phyloP scores from a whole-genome alignment of 2,329 filamentous ascomycete species.

The Ophiocordyceps polyrhachis-furcata region DNA sequence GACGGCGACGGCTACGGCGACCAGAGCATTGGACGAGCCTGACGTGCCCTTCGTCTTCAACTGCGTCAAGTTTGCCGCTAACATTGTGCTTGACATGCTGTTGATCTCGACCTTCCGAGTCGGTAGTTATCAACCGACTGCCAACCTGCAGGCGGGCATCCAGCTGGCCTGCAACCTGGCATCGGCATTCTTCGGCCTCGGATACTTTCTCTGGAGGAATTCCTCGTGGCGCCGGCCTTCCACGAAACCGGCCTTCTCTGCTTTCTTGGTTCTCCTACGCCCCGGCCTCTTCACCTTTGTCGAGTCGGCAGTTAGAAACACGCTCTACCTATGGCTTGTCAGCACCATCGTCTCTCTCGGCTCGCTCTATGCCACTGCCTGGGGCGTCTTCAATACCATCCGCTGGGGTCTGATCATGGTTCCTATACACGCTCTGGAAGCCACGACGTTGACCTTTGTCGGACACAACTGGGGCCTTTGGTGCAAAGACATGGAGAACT shows the following conservation, averaged over 20 bases:
- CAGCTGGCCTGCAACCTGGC: constrained; percentile 40
- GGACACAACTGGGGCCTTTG: constrained; percentile 45
- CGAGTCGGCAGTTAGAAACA: constrained; percentile 49
- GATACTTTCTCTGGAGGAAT: constrained; percentile 34
- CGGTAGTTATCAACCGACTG: constrained; percentile 28
- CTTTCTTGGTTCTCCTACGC: constrained; percentile 29
- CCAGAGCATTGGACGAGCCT: constrained; percentile 47
- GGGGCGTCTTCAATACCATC: constrained; percentile 58
- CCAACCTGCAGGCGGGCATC: constrained; percentile 46
- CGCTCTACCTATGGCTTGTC: constrained; percentile 53
- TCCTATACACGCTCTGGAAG: constrained; percentile 47
- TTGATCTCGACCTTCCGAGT: constrained; percentile 49
- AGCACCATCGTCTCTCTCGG: constrained; percentile 44
- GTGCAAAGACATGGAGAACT: constrained; percentile 13
- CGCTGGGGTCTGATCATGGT: constrained; percentile 61
- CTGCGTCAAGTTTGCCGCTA: constrained; percentile 41
- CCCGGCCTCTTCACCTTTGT: constrained; percentile 40
- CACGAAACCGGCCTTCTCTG: constrained; percentile 17
- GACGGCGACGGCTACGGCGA: constrained; percentile 39
- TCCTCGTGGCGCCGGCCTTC: background rate
- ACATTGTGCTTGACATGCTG: constrained; percentile 48
- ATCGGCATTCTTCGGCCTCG: constrained; percentile 34
- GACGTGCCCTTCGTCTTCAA: constrained; percentile 52
- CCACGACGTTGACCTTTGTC: constrained; percentile 44
- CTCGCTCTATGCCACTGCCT: constrained; percentile 48